Base-by-base conservation (phyloP, 768 basidiomycete species). In the Antrodiella citrinella region DNA sequence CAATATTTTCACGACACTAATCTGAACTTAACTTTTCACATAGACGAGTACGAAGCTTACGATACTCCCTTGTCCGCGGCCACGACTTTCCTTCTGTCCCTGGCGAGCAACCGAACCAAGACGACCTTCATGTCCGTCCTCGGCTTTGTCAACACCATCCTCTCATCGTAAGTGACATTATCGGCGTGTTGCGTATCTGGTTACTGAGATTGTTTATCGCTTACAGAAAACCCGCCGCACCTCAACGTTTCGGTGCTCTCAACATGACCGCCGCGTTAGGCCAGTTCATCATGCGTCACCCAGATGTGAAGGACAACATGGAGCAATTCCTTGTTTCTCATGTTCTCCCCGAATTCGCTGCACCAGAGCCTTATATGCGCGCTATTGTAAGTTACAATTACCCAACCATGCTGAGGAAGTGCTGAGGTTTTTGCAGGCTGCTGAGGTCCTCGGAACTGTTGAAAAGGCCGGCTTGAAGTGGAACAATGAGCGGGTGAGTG, bases 31-130 rank as follows among this genome's bases (percentile, higher is more conserved):
- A 45, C 43, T 38, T 26, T 26, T 7, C 24, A n/a, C n/a, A 25
- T 50, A 90, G 91, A 93, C 57, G 89, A 91, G 65, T 86, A 84
- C 62, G 88, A 91, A 61, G 81, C 78, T 51, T 82, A 80, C 58
- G 78, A 82, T 30, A 84, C 84, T 2, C 87, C 89, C 1, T 81
- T 86, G 5, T 77, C 86, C 11, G 82, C 85, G 2, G 87, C 89
- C 1, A 87, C 86, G 0, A 77, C 82, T 12, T 91, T 94, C 73
- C 73, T 93, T 23, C 75, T 91, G 59, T 75, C 82, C 0, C 76
- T 93, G 21, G 84, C 84, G 12, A 79, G 80, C 62, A 88, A 82
- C 62, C 75, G 92, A 53, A 89, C 88, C 40, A 89, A 87, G 65
- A 68, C 80, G n/a, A 77, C 86, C 0, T 91, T 94, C 66, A 71